Evolutionary conservation across 306 rosid species (phyloP).

Genomic region (Castanea sativa): DNA sequence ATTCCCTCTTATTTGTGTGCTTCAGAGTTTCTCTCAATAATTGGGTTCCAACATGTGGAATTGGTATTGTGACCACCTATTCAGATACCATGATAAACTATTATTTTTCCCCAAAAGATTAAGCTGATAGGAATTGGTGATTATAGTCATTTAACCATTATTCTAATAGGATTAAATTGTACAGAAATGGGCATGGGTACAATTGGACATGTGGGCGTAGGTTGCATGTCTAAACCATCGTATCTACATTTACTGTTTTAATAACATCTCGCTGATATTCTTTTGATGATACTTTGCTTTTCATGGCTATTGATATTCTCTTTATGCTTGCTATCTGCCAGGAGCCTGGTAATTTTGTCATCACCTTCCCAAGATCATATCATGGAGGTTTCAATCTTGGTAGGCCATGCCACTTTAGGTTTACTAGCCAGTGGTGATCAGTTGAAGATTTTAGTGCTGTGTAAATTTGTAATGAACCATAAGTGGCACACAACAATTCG

Average conservation of each 20-base stretch:
- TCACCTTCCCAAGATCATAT: conserved; percentile 93
- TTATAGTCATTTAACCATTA: no score
- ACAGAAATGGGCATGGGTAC: not conserved
- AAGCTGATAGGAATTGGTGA: no score
- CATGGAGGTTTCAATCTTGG: conserved; percentile 99
- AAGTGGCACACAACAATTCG: not conserved
- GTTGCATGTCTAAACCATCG: not conserved
- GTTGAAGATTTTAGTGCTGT: conserved; percentile 12
- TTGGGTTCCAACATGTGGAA: no score
- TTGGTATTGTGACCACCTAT: no score
- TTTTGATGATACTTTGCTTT: not conserved
- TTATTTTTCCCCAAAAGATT: no score
- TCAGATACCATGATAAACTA: no score
- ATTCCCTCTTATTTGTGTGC: no score
- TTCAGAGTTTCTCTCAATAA: no score
- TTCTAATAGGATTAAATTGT: no score
- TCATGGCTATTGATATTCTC: conserved; percentile 17
- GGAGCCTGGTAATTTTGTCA: conserved; percentile 98
- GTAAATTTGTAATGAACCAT: conserved; percentile 7
- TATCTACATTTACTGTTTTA: not conserved
- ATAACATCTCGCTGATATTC: not conserved
- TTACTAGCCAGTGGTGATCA: conserved; percentile 18
- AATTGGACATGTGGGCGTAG: not conserved
- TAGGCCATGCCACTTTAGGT: conserved; percentile 33
- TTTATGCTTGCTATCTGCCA: conserved; percentile 38